Evolutionary conservation across 345 rosid genomes (phyloP), one percentile per base, ranked within the genome.

Genomic region (Syzygium jambos): DNA sequence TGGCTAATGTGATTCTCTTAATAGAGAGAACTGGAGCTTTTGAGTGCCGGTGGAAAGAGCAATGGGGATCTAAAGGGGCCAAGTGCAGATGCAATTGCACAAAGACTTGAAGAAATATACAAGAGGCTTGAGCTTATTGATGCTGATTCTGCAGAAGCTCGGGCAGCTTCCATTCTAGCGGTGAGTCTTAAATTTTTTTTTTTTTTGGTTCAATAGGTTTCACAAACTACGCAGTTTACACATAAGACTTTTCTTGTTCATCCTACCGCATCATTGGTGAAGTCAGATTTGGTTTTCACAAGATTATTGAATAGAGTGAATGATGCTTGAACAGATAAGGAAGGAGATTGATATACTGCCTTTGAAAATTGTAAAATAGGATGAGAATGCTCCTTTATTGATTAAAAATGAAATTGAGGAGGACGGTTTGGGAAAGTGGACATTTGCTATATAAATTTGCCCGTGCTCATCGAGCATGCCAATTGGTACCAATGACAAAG

Each of bases 81-180:
- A 84, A 49, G 80, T 51, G 94, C 93, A 51, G 96, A 93, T 91
- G 99, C 86, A 87, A 91, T 93, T 89, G 88, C 93, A 15, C 93
- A 88, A 89, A 93, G 98, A 93, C 96, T 98, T 57, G 94, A 94
- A 89, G 96, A 93, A 90, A 93, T 98, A 92, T 98, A 98, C 94
- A 98, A 96, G 93, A 95, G 98, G 90, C 99, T 98, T 87, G 98
- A 93, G 90, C 90, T 90, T 68, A 98, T 98, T 89, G 99, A 95
- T 94, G 99, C 98, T 83, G 88, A 98, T 90, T 91, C 99, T 88
- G 97, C 99, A 19, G 99, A 98, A 92, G 93, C 99, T 87, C 98
- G 98, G 56, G 98, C 99, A 88, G 98, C 99, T 90, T 93, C 99
- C 89, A 96, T 98, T 92, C 98, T 98, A 91, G 98, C 99, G 38